Conservation (phyloP, 306 rosid species). For the Prunus mume region DNA sequence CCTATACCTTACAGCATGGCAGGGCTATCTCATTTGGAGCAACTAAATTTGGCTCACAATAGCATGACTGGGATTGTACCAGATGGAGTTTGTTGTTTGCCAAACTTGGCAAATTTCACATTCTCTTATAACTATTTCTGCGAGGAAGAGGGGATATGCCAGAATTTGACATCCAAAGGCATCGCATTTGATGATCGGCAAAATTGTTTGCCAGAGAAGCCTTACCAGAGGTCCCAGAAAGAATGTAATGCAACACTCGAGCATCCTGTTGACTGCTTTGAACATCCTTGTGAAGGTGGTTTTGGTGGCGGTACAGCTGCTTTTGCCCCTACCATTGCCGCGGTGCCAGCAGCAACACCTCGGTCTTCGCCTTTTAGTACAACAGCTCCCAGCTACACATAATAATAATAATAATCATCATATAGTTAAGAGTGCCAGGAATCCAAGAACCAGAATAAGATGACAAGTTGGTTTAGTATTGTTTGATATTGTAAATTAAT, state of each 20-base stretch:
- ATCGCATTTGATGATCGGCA: slow-evolving; percentile 48
- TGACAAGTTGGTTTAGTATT: background rate
- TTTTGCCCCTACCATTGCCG: slow-evolving; percentile 36
- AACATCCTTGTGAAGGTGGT: slow-evolving; percentile 34
- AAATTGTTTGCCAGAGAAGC: slow-evolving; percentile 72
- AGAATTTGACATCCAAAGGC: slow-evolving; percentile 51
- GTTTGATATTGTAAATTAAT: background rate
- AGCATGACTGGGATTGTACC: slow-evolving; percentile 62
- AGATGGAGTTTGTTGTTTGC: slow-evolving; percentile 62
- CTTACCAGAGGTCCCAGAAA: slow-evolving; percentile 57
- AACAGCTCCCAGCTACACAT: slow-evolving; percentile 55
- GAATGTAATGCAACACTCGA: slow-evolving; percentile 49
- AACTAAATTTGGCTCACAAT: slow-evolving; percentile 66
- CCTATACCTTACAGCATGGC: slow-evolving; percentile 79
- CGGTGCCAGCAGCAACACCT: slow-evolving; percentile 41
- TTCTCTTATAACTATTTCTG: slow-evolving; percentile 75
- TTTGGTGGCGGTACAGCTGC: slow-evolving; percentile 29
- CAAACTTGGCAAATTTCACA: slow-evolving; percentile 68
- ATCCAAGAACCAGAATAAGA: background rate
- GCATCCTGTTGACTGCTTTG: slow-evolving; percentile 51
- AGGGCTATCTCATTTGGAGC: slow-evolving; percentile 78
- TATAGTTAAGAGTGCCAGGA: background rate
- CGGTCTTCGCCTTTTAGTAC: slow-evolving; percentile 46
- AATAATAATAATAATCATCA: background rate
- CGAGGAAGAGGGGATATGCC: slow-evolving; percentile 74